These are phyloP conservation scores for Gastrolobium bilobum DNA, from an alignment of 306 rosid genomes.

Conservation along the genomic window DNA sequence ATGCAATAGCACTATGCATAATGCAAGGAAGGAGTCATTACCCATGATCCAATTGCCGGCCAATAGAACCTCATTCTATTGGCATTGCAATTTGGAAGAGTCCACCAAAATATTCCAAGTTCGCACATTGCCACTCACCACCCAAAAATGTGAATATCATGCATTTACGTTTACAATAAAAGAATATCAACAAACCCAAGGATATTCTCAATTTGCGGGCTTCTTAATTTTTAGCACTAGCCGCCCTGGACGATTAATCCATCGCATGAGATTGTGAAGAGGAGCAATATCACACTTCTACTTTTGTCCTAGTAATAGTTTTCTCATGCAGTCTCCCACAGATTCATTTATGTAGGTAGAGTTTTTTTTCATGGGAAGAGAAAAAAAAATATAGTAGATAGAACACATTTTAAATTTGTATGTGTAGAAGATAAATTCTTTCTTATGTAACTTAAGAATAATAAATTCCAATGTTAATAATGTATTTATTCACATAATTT, in stretches of 20 bases:
- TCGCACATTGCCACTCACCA: conserved; percentile 28
- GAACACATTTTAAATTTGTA: too few species aligned
- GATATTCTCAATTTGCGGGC: conserved; percentile 16
- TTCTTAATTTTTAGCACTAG: conserved; percentile 3
- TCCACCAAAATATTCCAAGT: conserved; percentile 33
- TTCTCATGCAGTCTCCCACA: too few species aligned
- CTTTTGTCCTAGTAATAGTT: too few species aligned
- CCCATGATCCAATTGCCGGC: conserved; percentile 34
- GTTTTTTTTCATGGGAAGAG: too few species aligned
- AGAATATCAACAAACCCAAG: not conserved
- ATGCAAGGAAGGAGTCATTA: not conserved
- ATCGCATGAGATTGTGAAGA: not conserved
- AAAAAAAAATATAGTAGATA: too few species aligned
- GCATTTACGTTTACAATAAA: conserved; percentile 2
- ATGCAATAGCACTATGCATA: not conserved
- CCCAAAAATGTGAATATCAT: conserved; percentile 36
- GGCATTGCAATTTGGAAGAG: conserved; percentile 6
- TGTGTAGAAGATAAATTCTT: too few species aligned
- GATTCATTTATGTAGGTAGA: too few species aligned
- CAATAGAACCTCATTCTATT: conserved; percentile 2
- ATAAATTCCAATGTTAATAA: too few species aligned
- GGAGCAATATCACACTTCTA: not conserved
- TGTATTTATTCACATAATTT: too few species aligned
- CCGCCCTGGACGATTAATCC: not conserved
- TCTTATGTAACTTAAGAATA: too few species aligned